phyloP scores from a whole-genome alignment of 805 yeast species.

The Wickerhamiella australiensis region DNA sequence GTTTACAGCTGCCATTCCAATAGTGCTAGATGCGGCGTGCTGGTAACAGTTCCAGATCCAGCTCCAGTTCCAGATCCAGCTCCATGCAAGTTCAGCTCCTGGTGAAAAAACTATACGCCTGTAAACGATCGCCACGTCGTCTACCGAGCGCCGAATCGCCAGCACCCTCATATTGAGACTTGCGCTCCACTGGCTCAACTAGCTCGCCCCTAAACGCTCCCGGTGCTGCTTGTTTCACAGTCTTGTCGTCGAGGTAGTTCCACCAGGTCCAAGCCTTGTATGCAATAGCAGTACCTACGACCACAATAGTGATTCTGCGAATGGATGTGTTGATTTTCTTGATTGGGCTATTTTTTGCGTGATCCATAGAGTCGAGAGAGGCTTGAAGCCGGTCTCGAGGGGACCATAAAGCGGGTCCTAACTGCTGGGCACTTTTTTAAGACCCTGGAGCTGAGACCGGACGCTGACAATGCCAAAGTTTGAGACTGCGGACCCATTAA shows the following conservation, averaged over 20 bases:
- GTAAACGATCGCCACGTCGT: slow-evolving; percentile 20
- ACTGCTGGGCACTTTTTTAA: background rate
- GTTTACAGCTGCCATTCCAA: no score
- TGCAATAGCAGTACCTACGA: slow-evolving; percentile 21
- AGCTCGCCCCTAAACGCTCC: slow-evolving; percentile 27
- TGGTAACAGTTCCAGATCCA: no score
- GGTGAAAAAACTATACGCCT: background rate
- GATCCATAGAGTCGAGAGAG: slow-evolving; percentile 8
- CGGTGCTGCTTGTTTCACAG: slow-evolving; percentile 20
- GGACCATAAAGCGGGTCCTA: no score
- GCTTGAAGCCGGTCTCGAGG: no score
- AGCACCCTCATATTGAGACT: slow-evolving; percentile 30
- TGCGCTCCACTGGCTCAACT: slow-evolving; percentile 23
- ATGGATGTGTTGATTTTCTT: slow-evolving; percentile 26
- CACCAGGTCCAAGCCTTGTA: slow-evolving; percentile 22
- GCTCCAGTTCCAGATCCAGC: no score
- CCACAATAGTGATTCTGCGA: slow-evolving; percentile 24
- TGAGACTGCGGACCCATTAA: background rate
- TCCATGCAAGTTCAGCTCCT: background rate
- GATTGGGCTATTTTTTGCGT: slow-evolving; percentile 20
- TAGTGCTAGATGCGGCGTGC: no score
- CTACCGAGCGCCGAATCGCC: slow-evolving; percentile 28
- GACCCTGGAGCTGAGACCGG: background rate
- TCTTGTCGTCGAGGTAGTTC: slow-evolving; percentile 15
- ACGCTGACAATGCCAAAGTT: slow-evolving; percentile 2